phyloP scores from a whole-genome alignment of 805 yeast species.

The Myxozyma mucilagina region DNA sequence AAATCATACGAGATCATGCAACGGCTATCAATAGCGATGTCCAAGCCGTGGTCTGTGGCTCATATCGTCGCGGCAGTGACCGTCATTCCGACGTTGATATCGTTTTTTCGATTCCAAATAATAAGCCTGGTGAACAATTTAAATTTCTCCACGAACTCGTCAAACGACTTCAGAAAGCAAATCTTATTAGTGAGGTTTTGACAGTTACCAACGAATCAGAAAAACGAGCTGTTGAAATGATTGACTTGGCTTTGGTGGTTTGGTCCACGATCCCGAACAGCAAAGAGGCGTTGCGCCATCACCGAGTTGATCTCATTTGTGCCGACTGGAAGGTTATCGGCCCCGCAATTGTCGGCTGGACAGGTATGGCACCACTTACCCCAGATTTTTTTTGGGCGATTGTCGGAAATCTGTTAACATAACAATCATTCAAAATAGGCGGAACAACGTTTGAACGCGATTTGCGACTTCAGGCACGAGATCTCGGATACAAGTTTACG shows the following conservation, averaged over 20 bases:
- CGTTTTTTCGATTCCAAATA: slow-evolving; percentile 16
- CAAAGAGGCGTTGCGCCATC: slow-evolving; percentile 3
- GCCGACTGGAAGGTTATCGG: slow-evolving; percentile 29
- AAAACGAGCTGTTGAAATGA: background rate
- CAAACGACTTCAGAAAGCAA: slow-evolving; percentile 13
- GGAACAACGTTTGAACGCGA: slow-evolving; percentile 32
- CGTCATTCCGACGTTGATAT: slow-evolving; percentile 27
- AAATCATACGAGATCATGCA: slow-evolving; percentile 9
- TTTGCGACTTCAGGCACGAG: slow-evolving; percentile 15
- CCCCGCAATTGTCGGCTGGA: slow-evolving; percentile 33
- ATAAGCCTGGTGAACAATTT: slow-evolving; percentile 10
- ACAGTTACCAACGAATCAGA: background rate
- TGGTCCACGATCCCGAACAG: slow-evolving; percentile 18
- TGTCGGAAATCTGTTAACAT: too few relatives aligned
- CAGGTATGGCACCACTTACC: slow-evolving; percentile 17
- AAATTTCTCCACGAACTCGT: slow-evolving; percentile 13
- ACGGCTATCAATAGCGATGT: slow-evolving; percentile 8
- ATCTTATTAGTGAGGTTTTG: slow-evolving; percentile 16
- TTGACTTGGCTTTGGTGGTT: slow-evolving; percentile 27
- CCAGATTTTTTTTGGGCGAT: background rate
- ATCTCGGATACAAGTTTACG: slow-evolving; percentile 21
- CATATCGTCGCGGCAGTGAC: slow-evolving; percentile 29
- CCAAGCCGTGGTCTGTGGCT: slow-evolving; percentile 21
- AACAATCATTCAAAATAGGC: slow-evolving; percentile 2
- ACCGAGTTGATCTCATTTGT: slow-evolving; percentile 31